Evolutionary conservation across 1,284 basidiomycete genomes (phyloP).

Genomic region (Boletus nobilissimus): DNA sequence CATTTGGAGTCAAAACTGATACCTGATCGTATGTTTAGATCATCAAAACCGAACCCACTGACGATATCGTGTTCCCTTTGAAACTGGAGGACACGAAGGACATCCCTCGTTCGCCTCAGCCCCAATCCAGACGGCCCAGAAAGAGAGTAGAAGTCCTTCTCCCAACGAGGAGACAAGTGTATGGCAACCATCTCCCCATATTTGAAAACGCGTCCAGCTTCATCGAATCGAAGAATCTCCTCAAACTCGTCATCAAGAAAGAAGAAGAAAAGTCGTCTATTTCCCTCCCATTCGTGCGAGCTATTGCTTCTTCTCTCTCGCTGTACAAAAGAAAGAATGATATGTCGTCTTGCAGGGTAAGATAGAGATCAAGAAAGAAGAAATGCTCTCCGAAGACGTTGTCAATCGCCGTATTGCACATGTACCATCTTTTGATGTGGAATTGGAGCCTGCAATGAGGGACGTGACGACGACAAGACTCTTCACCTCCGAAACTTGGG

Average conservation of each 20-base stretch:
- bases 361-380: conserved; percentile 34
- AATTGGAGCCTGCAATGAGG: conserved; percentile 27
- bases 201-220: conserved; percentile 24
- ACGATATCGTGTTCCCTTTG: conserved; percentile 3
- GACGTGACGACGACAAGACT: conserved; percentile 40
- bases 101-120: not conserved
- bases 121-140: not conserved
- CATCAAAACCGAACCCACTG: conserved; percentile 29
- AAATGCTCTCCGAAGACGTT: conserved; percentile 39
- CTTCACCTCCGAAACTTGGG: conserved; percentile 49
- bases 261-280: conserved; percentile 24
- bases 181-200: conserved; percentile 17
- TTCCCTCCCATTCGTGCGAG: conserved; percentile 3
- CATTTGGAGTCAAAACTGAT: not conserved
- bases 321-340: not conserved
- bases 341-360: conserved; percentile 6
- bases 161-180: conserved; percentile 26
- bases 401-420: conserved; percentile 24
- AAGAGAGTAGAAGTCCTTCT: conserved; percentile 24
- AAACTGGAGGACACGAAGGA: not conserved
- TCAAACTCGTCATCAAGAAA: conserved; percentile 11
- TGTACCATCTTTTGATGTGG: conserved; percentile 19
- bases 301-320: not conserved
- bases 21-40: not conserved
- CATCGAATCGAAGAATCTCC: conserved; percentile 21